Percentiles rank a stretch among this genome's conserved stretches.
Evolutionary conservation across 2,329 filamentous ascomycete species (phyloP).

Genomic region (Paraphaeosphaeria sporulosa): DNA sequence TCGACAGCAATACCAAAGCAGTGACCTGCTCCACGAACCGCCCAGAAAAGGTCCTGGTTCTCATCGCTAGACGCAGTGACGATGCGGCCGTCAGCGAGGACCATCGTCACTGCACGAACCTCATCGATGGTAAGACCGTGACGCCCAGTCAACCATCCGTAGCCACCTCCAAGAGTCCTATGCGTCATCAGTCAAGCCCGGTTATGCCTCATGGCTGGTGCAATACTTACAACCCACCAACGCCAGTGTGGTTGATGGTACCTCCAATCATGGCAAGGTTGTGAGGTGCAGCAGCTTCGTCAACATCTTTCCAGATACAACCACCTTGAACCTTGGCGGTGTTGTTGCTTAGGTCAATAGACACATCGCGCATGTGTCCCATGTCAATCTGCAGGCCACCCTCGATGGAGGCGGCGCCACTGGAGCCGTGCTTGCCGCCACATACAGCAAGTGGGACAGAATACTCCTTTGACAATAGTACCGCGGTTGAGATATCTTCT

Average conservation of each 20-base stretch:
- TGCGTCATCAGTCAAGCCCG: neutral
- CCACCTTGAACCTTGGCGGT: conserved; percentile 8
- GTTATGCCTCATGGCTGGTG: neutral
- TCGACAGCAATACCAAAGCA: conserved; percentile 3
- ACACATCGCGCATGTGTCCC: neutral
- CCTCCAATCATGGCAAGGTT: conserved; percentile 4
- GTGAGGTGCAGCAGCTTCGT: conserved; percentile 1
- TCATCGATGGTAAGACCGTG: neutral
- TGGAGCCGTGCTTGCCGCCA: conserved; percentile 5
- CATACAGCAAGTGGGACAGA: conserved; percentile 2
- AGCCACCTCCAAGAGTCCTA: conserved; percentile 5
- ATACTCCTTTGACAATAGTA: conserved; percentile 1
- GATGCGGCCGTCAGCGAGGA: conserved; percentile 31
- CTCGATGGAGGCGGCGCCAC: conserved; percentile 3
- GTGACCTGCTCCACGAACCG: conserved; percentile 26
- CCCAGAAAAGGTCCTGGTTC: conserved; percentile 39
- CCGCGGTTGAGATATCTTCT: conserved; percentile 4
- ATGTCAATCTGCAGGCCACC: conserved; percentile 4
- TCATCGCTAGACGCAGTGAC: conserved; percentile 23
- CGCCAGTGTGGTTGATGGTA: conserved; percentile 4
- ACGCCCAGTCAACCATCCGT: conserved; percentile 4
- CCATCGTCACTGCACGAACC: conserved; percentile 15
- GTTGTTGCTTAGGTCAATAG: conserved; percentile 4
- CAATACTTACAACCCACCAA: neutral
- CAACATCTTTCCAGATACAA: conserved; percentile 3